A percentile compares a stretch with the other conserved stretches of the same genome.
These are phyloP conservation scores for Rhodamnia rubescens DNA, from an alignment of 345 rosid species.

Conservation along the genomic window DNA sequence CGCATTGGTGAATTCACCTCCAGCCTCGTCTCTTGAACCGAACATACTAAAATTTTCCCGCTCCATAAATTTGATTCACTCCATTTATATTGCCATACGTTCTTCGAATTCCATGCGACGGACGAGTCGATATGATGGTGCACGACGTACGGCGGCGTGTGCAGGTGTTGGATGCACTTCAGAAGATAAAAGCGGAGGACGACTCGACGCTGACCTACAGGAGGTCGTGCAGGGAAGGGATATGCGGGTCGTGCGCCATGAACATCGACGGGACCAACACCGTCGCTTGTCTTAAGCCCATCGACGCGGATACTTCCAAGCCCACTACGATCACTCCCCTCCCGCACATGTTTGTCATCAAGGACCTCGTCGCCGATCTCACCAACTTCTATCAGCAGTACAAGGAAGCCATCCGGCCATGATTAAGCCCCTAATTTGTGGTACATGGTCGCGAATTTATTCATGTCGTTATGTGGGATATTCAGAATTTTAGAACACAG, in stretches of 20 bases:
- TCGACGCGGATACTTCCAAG: slow-evolving; percentile 29
- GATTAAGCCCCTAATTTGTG: neutral
- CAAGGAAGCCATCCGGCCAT: slow-evolving; percentile 24
- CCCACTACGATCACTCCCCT: slow-evolving; percentile 47
- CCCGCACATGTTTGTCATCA: slow-evolving; percentile 61
- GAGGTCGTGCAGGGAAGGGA: slow-evolving; percentile 71
- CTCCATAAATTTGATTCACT: neutral
- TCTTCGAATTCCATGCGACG: neutral
- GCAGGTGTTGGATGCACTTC: slow-evolving; percentile 59
- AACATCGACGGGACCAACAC: slow-evolving; percentile 60
- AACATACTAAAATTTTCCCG: neutral
- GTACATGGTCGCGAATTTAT: neutral
- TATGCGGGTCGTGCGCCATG: slow-evolving; percentile 70
- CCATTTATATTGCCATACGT: neutral
- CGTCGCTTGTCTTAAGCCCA: slow-evolving; percentile 56
- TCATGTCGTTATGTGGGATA: neutral
- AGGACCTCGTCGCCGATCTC: slow-evolving; percentile 58
- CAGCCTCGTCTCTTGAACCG: neutral
- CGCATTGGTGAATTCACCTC: neutral
- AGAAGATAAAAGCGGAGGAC: slow-evolving; percentile 60
- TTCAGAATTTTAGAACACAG: neutral
- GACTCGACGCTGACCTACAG: slow-evolving; percentile 48
- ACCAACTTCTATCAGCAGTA: slow-evolving; percentile 57
- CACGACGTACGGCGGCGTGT: neutral
- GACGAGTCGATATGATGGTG: neutral